A percentile compares a stretch with the other conserved stretches of the same genome.
Evolutionary conservation across 805 yeast species (phyloP).

Genomic region (Wickerhamiella alocasiicola): DNA sequence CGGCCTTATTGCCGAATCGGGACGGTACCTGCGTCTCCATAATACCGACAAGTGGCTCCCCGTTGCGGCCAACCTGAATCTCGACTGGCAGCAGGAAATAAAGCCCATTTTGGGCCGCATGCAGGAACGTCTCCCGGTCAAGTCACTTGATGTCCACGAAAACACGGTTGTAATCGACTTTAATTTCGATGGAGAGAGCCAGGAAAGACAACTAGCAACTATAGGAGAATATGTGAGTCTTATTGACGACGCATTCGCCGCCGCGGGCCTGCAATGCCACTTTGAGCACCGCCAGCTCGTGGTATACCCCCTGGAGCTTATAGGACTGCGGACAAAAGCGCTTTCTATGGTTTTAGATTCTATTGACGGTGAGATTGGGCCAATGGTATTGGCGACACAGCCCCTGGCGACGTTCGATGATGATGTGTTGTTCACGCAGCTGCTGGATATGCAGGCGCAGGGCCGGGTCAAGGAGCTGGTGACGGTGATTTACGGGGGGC

Average conservation of each 20-base stretch:
- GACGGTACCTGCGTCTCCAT: slow-evolving; percentile 50
- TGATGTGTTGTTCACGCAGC: slow-evolving; percentile 24
- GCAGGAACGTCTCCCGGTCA: slow-evolving; percentile 70
- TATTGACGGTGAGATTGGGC: slow-evolving; percentile 15
- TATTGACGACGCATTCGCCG: slow-evolving; percentile 60
- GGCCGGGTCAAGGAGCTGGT: slow-evolving; percentile 16
- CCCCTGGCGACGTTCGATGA: slow-evolving; percentile 23
- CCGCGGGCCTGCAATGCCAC: slow-evolving; percentile 62
- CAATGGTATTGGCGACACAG: slow-evolving; percentile 22
- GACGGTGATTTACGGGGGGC: slow-evolving; percentile 24
- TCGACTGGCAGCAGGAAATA: slow-evolving; percentile 48
- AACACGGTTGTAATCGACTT: slow-evolving; percentile 68
- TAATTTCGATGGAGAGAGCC: slow-evolving; percentile 36
- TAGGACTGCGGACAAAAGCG: slow-evolving; percentile 33
- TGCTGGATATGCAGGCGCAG: slow-evolving; percentile 15
- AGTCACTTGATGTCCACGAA: slow-evolving; percentile 59
- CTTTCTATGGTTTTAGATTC: slow-evolving; percentile 14
- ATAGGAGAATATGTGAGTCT: slow-evolving; percentile 81
- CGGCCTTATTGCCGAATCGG: slow-evolving; percentile 84
- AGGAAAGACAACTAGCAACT: slow-evolving; percentile 49
- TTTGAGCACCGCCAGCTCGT: slow-evolving; percentile 56
- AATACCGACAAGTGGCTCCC: slow-evolving; percentile 43
- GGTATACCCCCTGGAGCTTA: slow-evolving; percentile 46
- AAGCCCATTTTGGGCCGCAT: slow-evolving; percentile 43
- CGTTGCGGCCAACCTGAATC: slow-evolving; percentile 30